These are phyloP conservation scores for Nelumbo lutea DNA, from an alignment of 164 flowering plant genomes.

Conservation along the genomic window DNA sequence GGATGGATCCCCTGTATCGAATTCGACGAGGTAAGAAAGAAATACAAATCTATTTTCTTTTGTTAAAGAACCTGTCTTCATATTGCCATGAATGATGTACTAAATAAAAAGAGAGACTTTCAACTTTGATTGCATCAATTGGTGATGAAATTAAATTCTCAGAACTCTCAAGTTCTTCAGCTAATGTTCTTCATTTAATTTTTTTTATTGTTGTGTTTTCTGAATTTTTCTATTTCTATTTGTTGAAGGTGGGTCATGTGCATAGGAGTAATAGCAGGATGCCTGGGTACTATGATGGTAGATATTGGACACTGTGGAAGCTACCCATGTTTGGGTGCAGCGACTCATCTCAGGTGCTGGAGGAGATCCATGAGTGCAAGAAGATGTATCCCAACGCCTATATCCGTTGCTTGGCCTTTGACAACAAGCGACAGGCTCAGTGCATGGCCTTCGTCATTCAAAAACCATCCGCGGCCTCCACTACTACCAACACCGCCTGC, in stretches of 20 bases:
- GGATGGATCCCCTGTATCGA: conserved; percentile 79
- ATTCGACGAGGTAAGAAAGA: conserved; percentile 51
- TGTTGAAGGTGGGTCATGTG: conserved; percentile 44
- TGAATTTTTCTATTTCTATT: not conserved
- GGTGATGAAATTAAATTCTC: too few relatives aligned
- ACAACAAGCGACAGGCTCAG: conserved; percentile 50
- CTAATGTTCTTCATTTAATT: not conserved
- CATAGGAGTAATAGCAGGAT: conserved; percentile 47
- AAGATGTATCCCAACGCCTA: conserved; percentile 62
- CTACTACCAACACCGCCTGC: not conserved
- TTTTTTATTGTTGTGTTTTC: not conserved
- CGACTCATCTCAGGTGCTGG: conserved; percentile 51
- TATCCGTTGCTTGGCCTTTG: conserved; percentile 64
- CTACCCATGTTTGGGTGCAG: conserved; percentile 79
- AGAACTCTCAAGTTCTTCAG: not conserved
- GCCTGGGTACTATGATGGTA: conserved; percentile 79
- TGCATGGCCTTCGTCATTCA: conserved; percentile 75
- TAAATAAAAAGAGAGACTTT: too few relatives aligned
- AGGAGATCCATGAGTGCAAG: conserved; percentile 61
- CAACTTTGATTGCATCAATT: too few relatives aligned
- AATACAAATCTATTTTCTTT: not conserved
- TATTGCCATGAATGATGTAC: too few relatives aligned
- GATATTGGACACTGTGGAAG: conserved; percentile 82
- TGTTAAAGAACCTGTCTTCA: not conserved
- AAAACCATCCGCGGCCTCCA: conserved; percentile 37